Conservation (phyloP, 257 asterid genomes). For the Apocynum venetum region DNA sequence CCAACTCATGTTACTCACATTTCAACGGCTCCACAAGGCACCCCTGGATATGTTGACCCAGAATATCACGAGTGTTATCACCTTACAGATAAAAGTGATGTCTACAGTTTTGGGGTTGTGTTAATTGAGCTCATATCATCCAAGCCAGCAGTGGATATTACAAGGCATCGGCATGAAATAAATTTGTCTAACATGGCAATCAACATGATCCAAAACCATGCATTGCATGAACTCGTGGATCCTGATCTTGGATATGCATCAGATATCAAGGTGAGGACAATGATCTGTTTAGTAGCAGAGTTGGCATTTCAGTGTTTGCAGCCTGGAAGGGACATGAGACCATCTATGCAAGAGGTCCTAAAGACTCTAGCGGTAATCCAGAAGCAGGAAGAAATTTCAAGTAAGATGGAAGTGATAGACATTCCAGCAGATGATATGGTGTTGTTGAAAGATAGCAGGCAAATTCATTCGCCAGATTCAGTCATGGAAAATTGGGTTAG, state of each 20-base stretch:
- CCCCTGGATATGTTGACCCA: constrained; percentile 88
- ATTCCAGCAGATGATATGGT: constrained; percentile 33
- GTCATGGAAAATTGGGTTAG: constrained; percentile 19
- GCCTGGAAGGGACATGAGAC: constrained; percentile 60
- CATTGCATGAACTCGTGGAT: constrained; percentile 68
- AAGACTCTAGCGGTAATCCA: constrained; percentile 41
- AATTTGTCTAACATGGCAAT: constrained; percentile 71
- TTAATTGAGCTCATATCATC: constrained; percentile 78
- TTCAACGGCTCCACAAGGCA: constrained; percentile 92
- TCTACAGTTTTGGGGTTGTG: constrained; percentile 82
- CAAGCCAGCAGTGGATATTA: constrained; percentile 67
- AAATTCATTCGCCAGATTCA: constrained; percentile 29
- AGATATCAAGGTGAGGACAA: constrained; percentile 32
- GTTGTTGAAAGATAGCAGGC: constrained; percentile 21
- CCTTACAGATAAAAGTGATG: constrained; percentile 73
- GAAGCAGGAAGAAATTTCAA: constrained; percentile 25
- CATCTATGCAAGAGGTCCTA: constrained; percentile 66
- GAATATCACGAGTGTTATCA: constrained; percentile 79
- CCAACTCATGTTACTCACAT: constrained; percentile 64
- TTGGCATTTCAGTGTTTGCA: constrained; percentile 74
- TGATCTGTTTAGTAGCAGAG: constrained; percentile 53
- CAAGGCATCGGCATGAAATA: constrained; percentile 62
- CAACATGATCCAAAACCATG: constrained; percentile 54
- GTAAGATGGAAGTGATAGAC: constrained; percentile 32
- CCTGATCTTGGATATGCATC: constrained; percentile 45